A percentile compares a stretch with the other conserved stretches of the same genome.
Conservation (phyloP, 1,284 basidiomycete genomes). For the Entoloma clypeatum region DNA sequence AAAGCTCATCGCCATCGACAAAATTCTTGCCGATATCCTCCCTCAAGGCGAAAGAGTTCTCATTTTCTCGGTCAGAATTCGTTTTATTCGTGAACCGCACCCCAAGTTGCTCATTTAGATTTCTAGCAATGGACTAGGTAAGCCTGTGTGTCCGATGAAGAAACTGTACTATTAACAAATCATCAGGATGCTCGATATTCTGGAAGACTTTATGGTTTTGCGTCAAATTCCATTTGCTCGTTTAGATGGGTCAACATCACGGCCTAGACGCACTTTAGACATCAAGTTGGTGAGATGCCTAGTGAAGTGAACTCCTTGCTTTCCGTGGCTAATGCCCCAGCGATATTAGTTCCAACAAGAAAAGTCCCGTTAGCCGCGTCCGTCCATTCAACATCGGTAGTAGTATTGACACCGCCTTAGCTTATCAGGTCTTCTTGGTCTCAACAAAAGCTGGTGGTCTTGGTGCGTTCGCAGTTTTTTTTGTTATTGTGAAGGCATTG, state of each 20-base stretch:
- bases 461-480: constrained; percentile 39
- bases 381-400: not conserved
- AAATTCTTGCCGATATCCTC: constrained; percentile 70
- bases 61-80: constrained; percentile 70
- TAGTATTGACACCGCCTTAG: constrained; percentile 31
- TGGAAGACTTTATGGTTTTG: constrained; percentile 80
- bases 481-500: not conserved
- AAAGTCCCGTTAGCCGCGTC: constrained; percentile 40
- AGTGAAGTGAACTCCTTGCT: not conserved
- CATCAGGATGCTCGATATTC: constrained; percentile 76
- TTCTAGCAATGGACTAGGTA: constrained; percentile 53
- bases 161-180: not conserved
- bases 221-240: constrained; percentile 74
- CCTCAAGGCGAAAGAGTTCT: constrained; percentile 79
- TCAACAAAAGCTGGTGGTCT: constrained; percentile 87
- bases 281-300: constrained; percentile 45
- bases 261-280: constrained; percentile 51
- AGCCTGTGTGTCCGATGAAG: constrained; percentile 5
- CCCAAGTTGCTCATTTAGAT: constrained; percentile 2
- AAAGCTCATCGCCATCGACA: constrained; percentile 80
- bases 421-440: constrained; percentile 78
- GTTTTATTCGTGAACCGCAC: not conserved
- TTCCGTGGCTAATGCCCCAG: not conserved
- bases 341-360: constrained; percentile 62
- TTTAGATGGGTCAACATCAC: constrained; percentile 62